Percentiles rank a stretch among this genome's conserved stretches.
These are phyloP conservation scores for Fusarium pseudoanthophilum DNA, from an alignment of 2,329 filamentous ascomycete species.

Conservation along the genomic window DNA sequence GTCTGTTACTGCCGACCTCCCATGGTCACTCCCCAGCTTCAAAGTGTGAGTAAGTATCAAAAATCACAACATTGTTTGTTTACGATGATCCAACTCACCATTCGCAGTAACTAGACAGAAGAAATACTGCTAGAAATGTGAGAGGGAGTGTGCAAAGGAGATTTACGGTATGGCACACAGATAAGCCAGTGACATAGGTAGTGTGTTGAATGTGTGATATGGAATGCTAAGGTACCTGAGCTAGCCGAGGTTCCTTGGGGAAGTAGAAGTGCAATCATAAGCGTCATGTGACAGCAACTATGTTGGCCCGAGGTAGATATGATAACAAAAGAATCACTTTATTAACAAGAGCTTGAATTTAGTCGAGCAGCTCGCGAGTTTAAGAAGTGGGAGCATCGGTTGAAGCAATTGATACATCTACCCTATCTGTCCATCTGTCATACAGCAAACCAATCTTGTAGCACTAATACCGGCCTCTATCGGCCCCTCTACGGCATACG, in stretches of 20 bases:
- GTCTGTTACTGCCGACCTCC: too few species aligned
- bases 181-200: too few species aligned
- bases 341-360: background rate
- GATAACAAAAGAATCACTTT: background rate
- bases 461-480: conserved; percentile 14
- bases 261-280: background rate
- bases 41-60: too few species aligned
- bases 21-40: too few species aligned
- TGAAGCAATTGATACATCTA: background rate
- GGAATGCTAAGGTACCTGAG: background rate
- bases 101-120: too few species aligned
- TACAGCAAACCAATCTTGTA: background rate
- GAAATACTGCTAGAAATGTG: too few species aligned
- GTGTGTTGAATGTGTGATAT: background rate
- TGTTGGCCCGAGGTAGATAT: background rate
- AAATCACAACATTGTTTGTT: too few species aligned
- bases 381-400: background rate
- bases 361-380: background rate
- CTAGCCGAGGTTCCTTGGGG: background rate
- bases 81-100: too few species aligned
- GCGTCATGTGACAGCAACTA: background rate
- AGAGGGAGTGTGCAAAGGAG: too few species aligned
- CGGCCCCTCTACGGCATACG: conserved; percentile 24
- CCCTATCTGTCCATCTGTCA: background rate
- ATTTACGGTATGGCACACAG: too few species aligned